phyloP scores from a whole-genome alignment of 2,329 filamentous ascomycete genomes.

The Xylaria arbuscula region DNA sequence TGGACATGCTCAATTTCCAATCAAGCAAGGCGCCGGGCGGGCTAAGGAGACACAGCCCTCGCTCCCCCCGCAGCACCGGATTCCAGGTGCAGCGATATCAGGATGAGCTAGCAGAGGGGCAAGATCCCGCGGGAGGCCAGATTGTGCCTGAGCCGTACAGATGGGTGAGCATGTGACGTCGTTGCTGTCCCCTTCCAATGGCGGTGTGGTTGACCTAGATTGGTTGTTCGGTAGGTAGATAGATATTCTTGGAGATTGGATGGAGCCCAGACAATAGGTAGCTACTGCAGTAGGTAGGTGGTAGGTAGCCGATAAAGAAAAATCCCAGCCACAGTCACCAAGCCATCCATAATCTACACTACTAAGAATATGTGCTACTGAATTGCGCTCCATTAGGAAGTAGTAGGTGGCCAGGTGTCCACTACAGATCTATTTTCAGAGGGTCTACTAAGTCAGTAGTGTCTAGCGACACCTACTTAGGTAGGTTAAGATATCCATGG shows the following conservation, averaged over 20 bases:
- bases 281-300: too few relatives aligned
- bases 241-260: slow-evolving; percentile 3
- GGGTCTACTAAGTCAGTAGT: too few relatives aligned
- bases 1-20: slow-evolving; percentile 46
- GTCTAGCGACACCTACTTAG: neutral
- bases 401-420: too few relatives aligned
- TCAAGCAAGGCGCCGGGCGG: slow-evolving; percentile 11
- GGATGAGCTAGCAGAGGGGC: neutral
- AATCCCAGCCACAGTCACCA: slow-evolving; percentile 24
- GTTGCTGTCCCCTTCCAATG: slow-evolving; percentile 8
- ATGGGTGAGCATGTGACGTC: slow-evolving; percentile 23
- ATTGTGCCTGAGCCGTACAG: slow-evolving; percentile 16
- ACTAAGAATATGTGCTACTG: neutral
- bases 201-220: slow-evolving; percentile 6
- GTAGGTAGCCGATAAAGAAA: neutral
- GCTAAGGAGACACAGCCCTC: slow-evolving; percentile 19
- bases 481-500: neutral
- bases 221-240: slow-evolving; percentile 4
- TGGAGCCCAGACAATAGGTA: slow-evolving; percentile 12
- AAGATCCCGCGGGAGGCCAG: slow-evolving; percentile 14
- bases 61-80: slow-evolving; percentile 13
- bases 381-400: too few relatives aligned
- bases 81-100: slow-evolving; percentile 14
- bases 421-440: too few relatives aligned
- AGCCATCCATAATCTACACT: neutral